A percentile compares a stretch with the other conserved stretches of the same genome.
phyloP scores from a whole-genome alignment of 2,329 filamentous ascomycete genomes.

The Mycosphaerelloides madeirae region DNA sequence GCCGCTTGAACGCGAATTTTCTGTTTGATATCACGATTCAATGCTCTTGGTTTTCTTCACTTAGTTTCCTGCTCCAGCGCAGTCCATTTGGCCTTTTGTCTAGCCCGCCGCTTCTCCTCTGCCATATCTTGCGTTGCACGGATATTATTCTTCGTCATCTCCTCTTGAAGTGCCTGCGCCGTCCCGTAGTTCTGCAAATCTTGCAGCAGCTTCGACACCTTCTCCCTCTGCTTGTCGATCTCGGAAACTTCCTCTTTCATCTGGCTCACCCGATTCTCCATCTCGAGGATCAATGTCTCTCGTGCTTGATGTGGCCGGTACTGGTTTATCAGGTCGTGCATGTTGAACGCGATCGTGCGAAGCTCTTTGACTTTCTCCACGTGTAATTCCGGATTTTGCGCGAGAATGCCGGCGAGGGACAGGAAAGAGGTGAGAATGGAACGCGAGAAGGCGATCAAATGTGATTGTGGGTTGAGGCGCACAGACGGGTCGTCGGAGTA shows the following conservation, averaged over 20 bases:
- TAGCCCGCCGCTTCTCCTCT: conserved; percentile 18
- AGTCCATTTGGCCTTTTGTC: conserved; percentile 35
- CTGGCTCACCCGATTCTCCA: conserved; percentile 76
- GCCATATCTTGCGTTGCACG: conserved; percentile 11
- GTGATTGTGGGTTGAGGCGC: conserved; percentile 44
- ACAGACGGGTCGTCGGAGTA: conserved; percentile 48
- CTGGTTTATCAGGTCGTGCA: conserved; percentile 89
- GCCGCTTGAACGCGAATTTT: neutral
- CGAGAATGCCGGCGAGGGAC: conserved; percentile 70
- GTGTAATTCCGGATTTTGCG: conserved; percentile 59
- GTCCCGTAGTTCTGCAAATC: conserved; percentile 45
- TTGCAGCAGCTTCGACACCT: conserved; percentile 68
- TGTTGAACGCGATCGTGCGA: conserved; percentile 78
- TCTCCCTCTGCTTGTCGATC: conserved; percentile 62
- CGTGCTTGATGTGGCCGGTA: conserved; percentile 90
- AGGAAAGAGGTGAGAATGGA: conserved; percentile 84
- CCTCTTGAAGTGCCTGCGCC: conserved; percentile 7
- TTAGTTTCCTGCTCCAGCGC: conserved; percentile 34
- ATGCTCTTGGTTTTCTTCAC: conserved; percentile 6
- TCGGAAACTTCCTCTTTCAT: conserved; percentile 68
- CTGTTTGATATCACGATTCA: no score
- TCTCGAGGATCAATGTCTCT: conserved; percentile 78
- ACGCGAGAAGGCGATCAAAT: conserved; percentile 70
- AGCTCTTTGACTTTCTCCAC: conserved; percentile 72
- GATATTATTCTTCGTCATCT: conserved; percentile 1